Evolutionary conservation across 2,329 filamentous ascomycete genomes (phyloP).

Genomic region (Ascochyta pisi): DNA sequence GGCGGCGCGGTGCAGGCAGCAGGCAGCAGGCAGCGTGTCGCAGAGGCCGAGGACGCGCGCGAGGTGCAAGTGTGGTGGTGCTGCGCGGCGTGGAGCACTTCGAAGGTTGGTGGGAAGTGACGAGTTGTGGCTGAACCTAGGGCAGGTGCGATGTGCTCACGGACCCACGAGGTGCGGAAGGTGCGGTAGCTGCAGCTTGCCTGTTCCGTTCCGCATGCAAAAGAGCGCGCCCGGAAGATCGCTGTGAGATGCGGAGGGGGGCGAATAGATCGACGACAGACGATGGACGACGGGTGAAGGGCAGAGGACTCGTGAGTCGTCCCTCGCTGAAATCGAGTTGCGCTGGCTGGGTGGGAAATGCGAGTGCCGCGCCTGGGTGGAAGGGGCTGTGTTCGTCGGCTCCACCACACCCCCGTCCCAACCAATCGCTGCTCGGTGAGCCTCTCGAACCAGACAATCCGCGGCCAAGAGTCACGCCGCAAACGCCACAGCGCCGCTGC

Average conservation of each 20-base stretch:
- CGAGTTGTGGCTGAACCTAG: slow-evolving; percentile 20
- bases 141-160: slow-evolving; percentile 18
- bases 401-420: not conserved
- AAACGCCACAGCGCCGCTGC: slow-evolving; percentile 9
- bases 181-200: slow-evolving; percentile 16
- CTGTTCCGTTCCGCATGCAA: slow-evolving; percentile 9
- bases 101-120: slow-evolving; percentile 14
- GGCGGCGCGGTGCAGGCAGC: not conserved
- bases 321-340: slow-evolving; percentile 12
- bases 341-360: slow-evolving; percentile 16
- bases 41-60: slow-evolving; percentile 8
- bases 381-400: slow-evolving; percentile 10
- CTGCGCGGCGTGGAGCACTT: slow-evolving; percentile 14
- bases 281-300: not conserved
- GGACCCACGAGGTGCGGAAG: slow-evolving; percentile 18
- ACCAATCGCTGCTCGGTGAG: slow-evolving; percentile 1
- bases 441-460: slow-evolving; percentile 2
- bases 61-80: slow-evolving; percentile 11
- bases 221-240: slow-evolving; percentile 2
- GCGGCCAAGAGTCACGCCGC: not conserved
- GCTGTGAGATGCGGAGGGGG: slow-evolving; percentile 2
- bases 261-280: slow-evolving; percentile 6
- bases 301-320: slow-evolving; percentile 1
- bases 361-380: slow-evolving; percentile 15
- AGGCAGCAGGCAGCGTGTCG: slow-evolving; percentile 10